Conservation (phyloP, 2,329 filamentous ascomycete species). For the Nothophaeocryptopus gaeumannii region DNA sequence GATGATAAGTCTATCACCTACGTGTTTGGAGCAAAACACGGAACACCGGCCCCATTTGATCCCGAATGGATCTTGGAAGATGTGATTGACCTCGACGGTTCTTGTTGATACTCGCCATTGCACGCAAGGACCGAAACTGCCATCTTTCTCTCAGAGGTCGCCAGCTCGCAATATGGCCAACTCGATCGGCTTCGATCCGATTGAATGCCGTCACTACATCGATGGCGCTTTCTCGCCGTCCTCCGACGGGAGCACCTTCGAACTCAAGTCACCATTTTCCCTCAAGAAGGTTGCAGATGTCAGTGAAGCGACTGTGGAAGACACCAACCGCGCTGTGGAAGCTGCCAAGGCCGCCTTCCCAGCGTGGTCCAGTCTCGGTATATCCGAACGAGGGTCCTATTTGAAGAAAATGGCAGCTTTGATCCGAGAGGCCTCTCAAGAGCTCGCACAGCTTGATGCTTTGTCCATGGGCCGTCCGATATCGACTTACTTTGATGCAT, state of each 20-base stretch:
- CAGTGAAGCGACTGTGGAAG: constrained; percentile 62
- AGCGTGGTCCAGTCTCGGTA: constrained; percentile 54
- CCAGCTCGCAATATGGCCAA: not conserved
- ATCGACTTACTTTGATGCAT: constrained; percentile 38
- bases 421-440: constrained; percentile 38
- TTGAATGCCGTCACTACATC: constrained; percentile 47
- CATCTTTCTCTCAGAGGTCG: not conserved
- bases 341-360: constrained; percentile 65
- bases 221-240: constrained; percentile 50
- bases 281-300: constrained; percentile 49
- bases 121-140: too few relatives aligned
- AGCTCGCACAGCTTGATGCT: constrained; percentile 19
- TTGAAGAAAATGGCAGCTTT: constrained; percentile 48
- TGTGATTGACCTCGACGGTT: too few relatives aligned
- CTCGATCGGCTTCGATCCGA: constrained; percentile 13
- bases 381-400: constrained; percentile 39
- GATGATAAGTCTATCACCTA: too few relatives aligned
- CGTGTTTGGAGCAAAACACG: too few relatives aligned
- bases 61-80: too few relatives aligned
- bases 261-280: constrained; percentile 44
- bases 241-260: constrained; percentile 45
- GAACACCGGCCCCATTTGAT: too few relatives aligned
- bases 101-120: too few relatives aligned
- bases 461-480: constrained; percentile 15
- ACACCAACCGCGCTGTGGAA: constrained; percentile 68